phyloP scores from a whole-genome alignment of 129 eudicot species.

The Ambrosia trifida region DNA sequence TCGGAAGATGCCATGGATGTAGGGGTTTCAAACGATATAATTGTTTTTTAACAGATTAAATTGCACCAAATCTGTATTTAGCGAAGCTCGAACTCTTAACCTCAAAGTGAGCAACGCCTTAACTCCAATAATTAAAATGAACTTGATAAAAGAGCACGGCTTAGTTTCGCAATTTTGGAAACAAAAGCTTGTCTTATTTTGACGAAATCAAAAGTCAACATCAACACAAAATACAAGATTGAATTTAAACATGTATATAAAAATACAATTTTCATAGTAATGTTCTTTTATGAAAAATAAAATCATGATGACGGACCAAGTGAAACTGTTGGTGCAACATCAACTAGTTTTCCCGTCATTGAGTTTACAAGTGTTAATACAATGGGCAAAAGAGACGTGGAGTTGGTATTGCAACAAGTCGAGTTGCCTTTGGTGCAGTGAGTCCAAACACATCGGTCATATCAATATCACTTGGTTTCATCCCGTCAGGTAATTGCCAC shows the following conservation, averaged over 20 bases:
- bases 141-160: not conserved
- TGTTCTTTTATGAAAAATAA: conserved; percentile 6
- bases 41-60: too few relatives aligned
- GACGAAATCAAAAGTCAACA: not conserved
- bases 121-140: not conserved
- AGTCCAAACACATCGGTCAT: conserved; percentile 76
- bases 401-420: conserved; percentile 68
- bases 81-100: too few relatives aligned
- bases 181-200: not conserved
- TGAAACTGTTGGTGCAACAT: conserved; percentile 16
- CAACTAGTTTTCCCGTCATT: not conserved
- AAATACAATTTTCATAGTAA: conserved; percentile 11
- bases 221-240: conserved; percentile 10
- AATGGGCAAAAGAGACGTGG: conserved; percentile 64
- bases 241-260: conserved; percentile 18
- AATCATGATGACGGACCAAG: conserved; percentile 2
- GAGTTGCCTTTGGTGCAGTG: conserved; percentile 74
- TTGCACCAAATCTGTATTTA: too few relatives aligned
- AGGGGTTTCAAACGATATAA: too few relatives aligned
- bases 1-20: too few relatives aligned
- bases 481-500: conserved; percentile 87
- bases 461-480: conserved; percentile 73
- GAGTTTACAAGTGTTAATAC: conserved; percentile 18
- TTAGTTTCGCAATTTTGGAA: not conserved
- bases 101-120: too few relatives aligned